Percentiles rank a stretch among this genome's conserved stretches.
These are phyloP conservation scores for Mycena metata DNA, from an alignment of 768 basidiomycete species.

Conservation along the genomic window DNA sequence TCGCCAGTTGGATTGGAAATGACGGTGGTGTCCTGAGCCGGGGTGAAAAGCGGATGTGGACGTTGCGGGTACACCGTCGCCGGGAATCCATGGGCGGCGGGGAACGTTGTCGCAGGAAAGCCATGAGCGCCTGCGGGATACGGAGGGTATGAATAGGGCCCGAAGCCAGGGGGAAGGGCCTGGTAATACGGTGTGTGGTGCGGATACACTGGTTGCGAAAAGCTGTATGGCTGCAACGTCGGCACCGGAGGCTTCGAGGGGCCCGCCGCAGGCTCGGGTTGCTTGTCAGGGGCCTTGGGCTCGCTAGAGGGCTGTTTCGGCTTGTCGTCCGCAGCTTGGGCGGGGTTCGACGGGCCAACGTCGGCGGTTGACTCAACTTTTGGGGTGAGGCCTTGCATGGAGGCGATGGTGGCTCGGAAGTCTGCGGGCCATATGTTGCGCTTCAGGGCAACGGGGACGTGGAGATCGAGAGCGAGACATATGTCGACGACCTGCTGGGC, in stretches of 20 bases:
- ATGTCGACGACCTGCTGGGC: constrained; percentile 84
- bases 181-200: no score
- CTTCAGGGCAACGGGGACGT: constrained; percentile 72
- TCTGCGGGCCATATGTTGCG: constrained; percentile 81
- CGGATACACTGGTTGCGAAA: constrained; percentile 70
- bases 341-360: constrained; percentile 16
- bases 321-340: constrained; percentile 34
- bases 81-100: constrained; percentile 43
- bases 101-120: constrained; percentile 49
- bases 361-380: constrained; percentile 36
- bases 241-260: constrained; percentile 52
- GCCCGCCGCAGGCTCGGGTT: constrained; percentile 37
- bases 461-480: constrained; percentile 78
- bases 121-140: constrained; percentile 53
- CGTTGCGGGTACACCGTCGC: constrained; percentile 33
- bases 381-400: constrained; percentile 56
- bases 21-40: constrained; percentile 41
- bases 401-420: constrained; percentile 72
- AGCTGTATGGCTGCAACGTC: constrained; percentile 69
- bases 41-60: constrained; percentile 37
- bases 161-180: constrained; percentile 61
- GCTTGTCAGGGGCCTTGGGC: constrained; percentile 45
- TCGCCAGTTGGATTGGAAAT: constrained; percentile 39
- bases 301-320: constrained; percentile 38
- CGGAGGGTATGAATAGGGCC: constrained; percentile 55